Evolutionary conservation across 139 green algal genomes (phyloP).

Genomic region (Chlorokybus atmophyticus): DNA sequence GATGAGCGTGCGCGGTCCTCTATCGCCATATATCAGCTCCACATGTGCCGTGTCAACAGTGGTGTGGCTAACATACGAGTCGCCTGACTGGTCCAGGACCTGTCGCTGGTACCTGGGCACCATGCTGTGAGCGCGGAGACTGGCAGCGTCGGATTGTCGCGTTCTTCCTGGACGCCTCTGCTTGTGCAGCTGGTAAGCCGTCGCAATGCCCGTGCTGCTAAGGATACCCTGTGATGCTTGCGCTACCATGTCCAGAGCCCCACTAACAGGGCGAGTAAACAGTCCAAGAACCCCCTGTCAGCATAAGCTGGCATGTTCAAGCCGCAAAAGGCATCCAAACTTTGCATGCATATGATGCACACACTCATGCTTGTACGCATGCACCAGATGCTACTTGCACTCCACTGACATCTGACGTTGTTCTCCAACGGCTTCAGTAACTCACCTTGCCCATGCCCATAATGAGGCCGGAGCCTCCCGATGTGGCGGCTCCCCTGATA

Average conservation of each 20-base stretch:
- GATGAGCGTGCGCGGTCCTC: not conserved
- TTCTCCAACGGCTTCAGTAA: slow-evolving; percentile 4
- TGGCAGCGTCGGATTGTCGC: not conserved
- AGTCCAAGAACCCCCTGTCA: slow-evolving; percentile 31
- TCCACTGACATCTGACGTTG: not conserved
- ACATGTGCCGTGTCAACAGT: not conserved
- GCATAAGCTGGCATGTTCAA: not conserved
- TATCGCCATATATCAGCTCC: not conserved
- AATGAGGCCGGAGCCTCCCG: slow-evolving; percentile 4
- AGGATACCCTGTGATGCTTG: slow-evolving; percentile 10
- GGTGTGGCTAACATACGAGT: slow-evolving; percentile 1
- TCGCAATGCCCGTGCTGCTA: not conserved
- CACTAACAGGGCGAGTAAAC: slow-evolving; percentile 35
- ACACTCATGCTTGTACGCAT: not conserved
- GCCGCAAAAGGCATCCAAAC: not conserved
- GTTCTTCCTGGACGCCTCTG: too few species aligned
- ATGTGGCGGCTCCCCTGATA: not conserved
- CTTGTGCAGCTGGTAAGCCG: not conserved
- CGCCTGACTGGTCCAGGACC: not conserved
- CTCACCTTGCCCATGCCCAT: slow-evolving; percentile 14
- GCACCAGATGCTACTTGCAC: not conserved
- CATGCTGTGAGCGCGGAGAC: not conserved
- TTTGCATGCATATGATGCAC: not conserved
- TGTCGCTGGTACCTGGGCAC: not conserved
- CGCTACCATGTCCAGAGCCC: slow-evolving; percentile 36